Conservation (phyloP, 768 basidiomycete species). For the Brasilioporus rufonigricans region DNA sequence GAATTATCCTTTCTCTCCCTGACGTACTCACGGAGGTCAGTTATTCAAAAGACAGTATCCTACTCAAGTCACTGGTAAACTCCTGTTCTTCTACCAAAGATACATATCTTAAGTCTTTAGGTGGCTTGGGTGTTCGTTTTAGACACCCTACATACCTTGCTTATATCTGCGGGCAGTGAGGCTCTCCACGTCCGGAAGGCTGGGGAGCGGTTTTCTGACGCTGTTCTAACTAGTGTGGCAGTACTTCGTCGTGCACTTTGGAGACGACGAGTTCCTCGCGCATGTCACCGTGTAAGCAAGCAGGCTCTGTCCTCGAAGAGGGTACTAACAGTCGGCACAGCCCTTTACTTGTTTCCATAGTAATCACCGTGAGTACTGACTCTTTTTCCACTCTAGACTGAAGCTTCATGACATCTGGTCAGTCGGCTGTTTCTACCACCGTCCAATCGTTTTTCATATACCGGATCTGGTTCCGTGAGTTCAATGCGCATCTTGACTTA, state of each 20-base stretch:
- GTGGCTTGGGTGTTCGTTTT: slow-evolving; percentile 22
- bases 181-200: neutral
- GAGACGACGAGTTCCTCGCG: slow-evolving; percentile 8
- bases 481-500: neutral
- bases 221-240: slow-evolving; percentile 17
- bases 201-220: neutral
- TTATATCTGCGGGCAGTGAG: slow-evolving; percentile 22
- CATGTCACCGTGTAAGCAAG: slow-evolving; percentile 19
- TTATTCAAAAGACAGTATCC: neutral
- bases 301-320: slow-evolving; percentile 4
- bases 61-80: slow-evolving; percentile 16
- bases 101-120: slow-evolving; percentile 3
- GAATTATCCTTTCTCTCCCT: neutral
- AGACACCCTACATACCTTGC: slow-evolving; percentile 17
- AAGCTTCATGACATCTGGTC: slow-evolving; percentile 11
- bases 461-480: slow-evolving; percentile 24
- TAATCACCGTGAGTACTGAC: slow-evolving; percentile 18
- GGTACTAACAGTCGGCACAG: slow-evolving; percentile 11
- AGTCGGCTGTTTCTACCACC: slow-evolving; percentile 21
- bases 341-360: slow-evolving; percentile 18
- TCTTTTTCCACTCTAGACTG: neutral
- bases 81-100: neutral
- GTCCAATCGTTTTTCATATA: slow-evolving; percentile 27
- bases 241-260: slow-evolving; percentile 22
- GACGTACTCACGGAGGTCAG: neutral